Conservation (phyloP, 2,329 filamentous ascomycete genomes). For the Lojkania enalia region DNA sequence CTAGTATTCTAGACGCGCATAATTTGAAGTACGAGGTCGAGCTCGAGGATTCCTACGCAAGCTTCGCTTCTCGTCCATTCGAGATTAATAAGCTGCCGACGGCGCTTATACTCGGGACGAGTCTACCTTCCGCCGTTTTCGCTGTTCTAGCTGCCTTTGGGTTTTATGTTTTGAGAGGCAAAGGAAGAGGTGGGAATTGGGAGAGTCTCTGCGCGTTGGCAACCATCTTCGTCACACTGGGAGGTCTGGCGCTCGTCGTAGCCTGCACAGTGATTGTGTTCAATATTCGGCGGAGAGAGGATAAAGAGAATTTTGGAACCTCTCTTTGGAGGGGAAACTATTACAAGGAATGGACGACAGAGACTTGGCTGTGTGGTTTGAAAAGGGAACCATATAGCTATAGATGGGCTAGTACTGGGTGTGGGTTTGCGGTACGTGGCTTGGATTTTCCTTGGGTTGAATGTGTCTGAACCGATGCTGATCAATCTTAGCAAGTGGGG, state of each 20-base stretch:
- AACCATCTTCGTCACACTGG: slow-evolving; percentile 1
- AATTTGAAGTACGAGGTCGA: not conserved
- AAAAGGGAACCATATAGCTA: not conserved
- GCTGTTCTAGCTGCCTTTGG: not conserved
- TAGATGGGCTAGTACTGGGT: not conserved
- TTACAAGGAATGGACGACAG: not conserved
- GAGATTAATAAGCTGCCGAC: not conserved
- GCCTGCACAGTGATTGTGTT: slow-evolving; percentile 2
- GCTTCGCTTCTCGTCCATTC: not conserved
- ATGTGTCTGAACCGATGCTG: not conserved
- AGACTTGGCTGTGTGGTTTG: slow-evolving; percentile 1
- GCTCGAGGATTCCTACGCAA: not conserved
- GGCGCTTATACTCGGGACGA: not conserved
- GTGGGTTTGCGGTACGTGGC: slow-evolving; percentile 8
- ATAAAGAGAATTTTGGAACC: not conserved
- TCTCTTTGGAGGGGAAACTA: not conserved
- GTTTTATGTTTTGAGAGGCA: slow-evolving; percentile 2
- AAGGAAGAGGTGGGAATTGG: not conserved
- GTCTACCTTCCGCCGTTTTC: not conserved
- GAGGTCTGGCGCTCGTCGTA: not conserved
- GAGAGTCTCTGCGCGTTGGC: not conserved
- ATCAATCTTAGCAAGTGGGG: not conserved
- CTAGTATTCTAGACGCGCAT: not conserved
- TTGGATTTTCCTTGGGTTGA: not conserved
- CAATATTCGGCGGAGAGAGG: not conserved